These are phyloP conservation scores for Ajuga reptans DNA, from an alignment of 305 asterid species.

Conservation along the genomic window DNA sequence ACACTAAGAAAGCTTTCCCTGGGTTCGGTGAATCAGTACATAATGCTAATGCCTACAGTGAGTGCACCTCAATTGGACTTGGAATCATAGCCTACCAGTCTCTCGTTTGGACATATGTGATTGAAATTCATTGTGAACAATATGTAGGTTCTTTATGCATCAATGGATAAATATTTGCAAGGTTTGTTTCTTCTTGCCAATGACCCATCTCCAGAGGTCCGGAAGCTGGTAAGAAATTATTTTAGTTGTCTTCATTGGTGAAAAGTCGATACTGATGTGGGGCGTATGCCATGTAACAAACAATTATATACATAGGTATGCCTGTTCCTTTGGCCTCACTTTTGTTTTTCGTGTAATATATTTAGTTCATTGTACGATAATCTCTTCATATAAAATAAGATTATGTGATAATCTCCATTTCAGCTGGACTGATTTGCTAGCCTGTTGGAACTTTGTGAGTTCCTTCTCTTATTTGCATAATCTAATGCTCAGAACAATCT, in stretches of 20 bases:
- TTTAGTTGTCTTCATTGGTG: background rate
- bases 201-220: conserved; percentile 67
- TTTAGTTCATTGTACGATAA: background rate
- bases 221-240: conserved; percentile 63
- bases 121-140: background rate
- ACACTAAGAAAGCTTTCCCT: conserved; percentile 59
- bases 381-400: background rate
- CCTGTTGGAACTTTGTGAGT: background rate
- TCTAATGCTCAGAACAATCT: background rate
- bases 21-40: conserved; percentile 70
- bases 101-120: conserved; percentile 9
- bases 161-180: conserved; percentile 78
- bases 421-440: conserved; percentile 8
- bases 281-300: background rate
- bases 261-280: background rate
- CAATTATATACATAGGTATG: background rate
- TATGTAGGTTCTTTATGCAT: conserved; percentile 47
- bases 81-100: background rate
- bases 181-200: conserved; percentile 78
- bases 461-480: background rate
- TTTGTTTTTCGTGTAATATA: background rate
- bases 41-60: conserved; percentile 79
- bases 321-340: background rate
- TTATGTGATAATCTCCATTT: conserved; percentile 2
- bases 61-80: conserved; percentile 22